A percentile compares a stretch with the other conserved stretches of the same genome.
phyloP scores from a whole-genome alignment of 163 green algal genomes.

The Smithsoniella earleae region DNA sequence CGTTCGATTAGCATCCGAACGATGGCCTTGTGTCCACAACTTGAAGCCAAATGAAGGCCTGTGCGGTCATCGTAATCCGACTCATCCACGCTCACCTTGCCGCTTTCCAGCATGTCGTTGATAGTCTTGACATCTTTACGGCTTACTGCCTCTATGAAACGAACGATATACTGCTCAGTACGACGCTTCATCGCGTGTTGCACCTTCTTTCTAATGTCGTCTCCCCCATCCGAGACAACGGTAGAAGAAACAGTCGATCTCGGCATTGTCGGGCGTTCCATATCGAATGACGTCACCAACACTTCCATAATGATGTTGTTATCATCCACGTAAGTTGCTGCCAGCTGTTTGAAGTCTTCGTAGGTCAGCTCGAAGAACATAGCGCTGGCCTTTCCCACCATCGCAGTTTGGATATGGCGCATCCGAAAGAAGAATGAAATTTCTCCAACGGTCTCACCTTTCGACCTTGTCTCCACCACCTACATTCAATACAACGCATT shows the following conservation, averaged over 20 bases:
- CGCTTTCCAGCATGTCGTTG: neutral
- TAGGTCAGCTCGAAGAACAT: conserved; percentile 9
- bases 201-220: too few relatives aligned
- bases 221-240: too few relatives aligned
- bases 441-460: neutral
- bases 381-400: neutral
- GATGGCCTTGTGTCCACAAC: conserved; percentile 37
- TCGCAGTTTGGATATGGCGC: neutral
- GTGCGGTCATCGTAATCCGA: conserved; percentile 39
- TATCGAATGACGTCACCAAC: too few relatives aligned
- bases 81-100: conserved; percentile 33
- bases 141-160: neutral
- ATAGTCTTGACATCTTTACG: neutral
- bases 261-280: too few relatives aligned
- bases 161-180: neutral
- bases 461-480: conserved; percentile 2
- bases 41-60: conserved; percentile 40
- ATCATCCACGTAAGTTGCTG: conserved; percentile 22
- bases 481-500: neutral
- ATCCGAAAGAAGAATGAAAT: conserved; percentile 12
- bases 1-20: conserved; percentile 38
- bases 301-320: neutral
- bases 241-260: too few relatives aligned
- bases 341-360: conserved; percentile 16
- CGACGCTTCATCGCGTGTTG: neutral